Conservation (phyloP, 345 rosid genomes). For the Pistacia atlantica region DNA sequence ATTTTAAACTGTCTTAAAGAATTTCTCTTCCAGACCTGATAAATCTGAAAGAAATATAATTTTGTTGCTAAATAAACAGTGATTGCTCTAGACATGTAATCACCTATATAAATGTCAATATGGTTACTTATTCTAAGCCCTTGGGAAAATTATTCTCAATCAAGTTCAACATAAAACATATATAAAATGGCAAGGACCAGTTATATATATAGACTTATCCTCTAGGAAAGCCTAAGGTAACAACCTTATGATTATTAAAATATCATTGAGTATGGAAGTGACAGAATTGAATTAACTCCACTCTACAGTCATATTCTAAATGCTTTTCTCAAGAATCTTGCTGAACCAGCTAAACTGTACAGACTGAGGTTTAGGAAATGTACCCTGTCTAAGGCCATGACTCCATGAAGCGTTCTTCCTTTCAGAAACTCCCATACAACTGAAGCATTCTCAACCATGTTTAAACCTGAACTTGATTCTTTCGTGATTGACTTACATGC, state of each 20-base stretch:
- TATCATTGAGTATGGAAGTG: not conserved
- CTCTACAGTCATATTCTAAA: not conserved
- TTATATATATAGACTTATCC: not conserved
- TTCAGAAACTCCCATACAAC: constrained; percentile 68
- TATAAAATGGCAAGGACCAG: not conserved
- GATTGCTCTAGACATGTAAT: not conserved
- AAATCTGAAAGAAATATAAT: not conserved
- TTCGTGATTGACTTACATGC: constrained; percentile 41
- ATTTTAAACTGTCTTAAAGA: not conserved
- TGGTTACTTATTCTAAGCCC: not conserved
- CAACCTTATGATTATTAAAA: not conserved
- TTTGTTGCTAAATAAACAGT: not conserved
- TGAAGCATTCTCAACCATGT: constrained; percentile 47
- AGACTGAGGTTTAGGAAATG: constrained; percentile 15
- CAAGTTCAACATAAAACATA: not conserved
- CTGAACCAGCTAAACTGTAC: constrained; percentile 7
- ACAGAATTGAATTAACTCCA: not conserved
- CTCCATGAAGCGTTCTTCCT: constrained; percentile 62
- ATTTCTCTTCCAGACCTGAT: not conserved
- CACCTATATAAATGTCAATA: not conserved
- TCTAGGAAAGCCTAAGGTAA: not conserved
- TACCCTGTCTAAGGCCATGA: constrained; percentile 71
- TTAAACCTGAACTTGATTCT: constrained; percentile 34
- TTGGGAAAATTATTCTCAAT: not conserved
- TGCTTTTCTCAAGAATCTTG: not conserved